Base-by-base conservation (phyloP, 2,329 filamentous ascomycete species). In the Cytospora mali region DNA sequence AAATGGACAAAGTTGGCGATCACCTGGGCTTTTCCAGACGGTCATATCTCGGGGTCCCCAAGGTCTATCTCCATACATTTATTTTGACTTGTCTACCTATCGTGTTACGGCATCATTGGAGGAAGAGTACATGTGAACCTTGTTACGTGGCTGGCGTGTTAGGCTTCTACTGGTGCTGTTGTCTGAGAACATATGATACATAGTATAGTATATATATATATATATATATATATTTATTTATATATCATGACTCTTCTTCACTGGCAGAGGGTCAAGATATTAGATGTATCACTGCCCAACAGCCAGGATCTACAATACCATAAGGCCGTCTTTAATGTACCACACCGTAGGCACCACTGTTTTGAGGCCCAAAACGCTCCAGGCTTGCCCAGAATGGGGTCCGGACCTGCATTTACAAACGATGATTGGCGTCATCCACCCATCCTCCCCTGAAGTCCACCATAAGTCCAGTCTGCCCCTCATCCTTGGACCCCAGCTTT, bases 351-450 rank as follows among this genome's bases (percentile, higher is more conserved):
- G 9, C n/a, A n/a, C n/a, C n/a, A n/a, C 29, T 31, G 29, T 39
- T 54, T 54, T 60, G 57, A 54, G 35, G 57, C 57, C 57, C 57
- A 46, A 53, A 60, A 48, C 50, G 50, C 53, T 39, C 57, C 57
- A 60, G 57, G 50, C 57, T 35, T 60, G 35, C 57, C 57, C 57
- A 60, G 57, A 60, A 54, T 35, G 50, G n/a, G 57, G 57, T 60
- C 57, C 57, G 50, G 57, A 60, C 57, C 57, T 60, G 57, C 57
- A 54, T 60, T 48, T 39, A 50, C 23, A n/a, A 33, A 35, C 57
- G 9, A 48, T 60, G 57, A 60, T 60, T 60, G 57, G 57, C 57
- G 57, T 53, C 57, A 60, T 53, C 21, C 49, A 39, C 23, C 25
- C 29, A n/a, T 23, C 42, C 42, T 46, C 55, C 48, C 56, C 31